A percentile compares a stretch with the other conserved stretches of the same genome.
These are phyloP conservation scores for Umbelopsis ramanniana DNA, from an alignment of 192 early-diverging fungal species.

Conservation along the genomic window DNA sequence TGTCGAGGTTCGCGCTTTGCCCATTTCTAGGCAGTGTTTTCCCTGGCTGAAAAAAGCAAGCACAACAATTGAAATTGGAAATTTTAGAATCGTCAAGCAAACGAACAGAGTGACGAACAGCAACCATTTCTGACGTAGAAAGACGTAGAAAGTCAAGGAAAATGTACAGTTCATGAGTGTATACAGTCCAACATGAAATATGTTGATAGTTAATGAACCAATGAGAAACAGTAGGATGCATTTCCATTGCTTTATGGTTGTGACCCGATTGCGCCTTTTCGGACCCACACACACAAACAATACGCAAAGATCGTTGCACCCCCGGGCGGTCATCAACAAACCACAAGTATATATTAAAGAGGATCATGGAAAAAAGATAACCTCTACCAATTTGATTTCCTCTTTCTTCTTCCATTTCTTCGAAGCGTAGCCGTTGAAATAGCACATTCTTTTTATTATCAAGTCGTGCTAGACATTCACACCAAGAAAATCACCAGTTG, in stretches of 20 bases:
- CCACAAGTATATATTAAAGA: not conserved
- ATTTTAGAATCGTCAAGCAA: not conserved
- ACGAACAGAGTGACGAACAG: too few relatives aligned
- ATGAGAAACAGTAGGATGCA: not conserved
- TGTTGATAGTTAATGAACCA: not conserved
- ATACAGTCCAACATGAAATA: not conserved
- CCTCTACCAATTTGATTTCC: not conserved
- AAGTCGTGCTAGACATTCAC: too few relatives aligned
- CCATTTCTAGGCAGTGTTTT: not conserved
- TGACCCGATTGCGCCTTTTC: not conserved
- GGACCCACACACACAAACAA: not conserved
- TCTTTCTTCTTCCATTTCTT: too few relatives aligned
- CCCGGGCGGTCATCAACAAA: not conserved
- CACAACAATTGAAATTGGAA: constrained; percentile 19
- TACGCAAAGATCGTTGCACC: not conserved
- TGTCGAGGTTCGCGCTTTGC: not conserved
- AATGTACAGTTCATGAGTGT: too few relatives aligned
- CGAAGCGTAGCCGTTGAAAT: too few relatives aligned
- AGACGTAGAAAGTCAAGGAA: too few relatives aligned
- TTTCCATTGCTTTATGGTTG: not conserved
- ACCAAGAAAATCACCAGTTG: too few relatives aligned
- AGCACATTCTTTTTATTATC: too few relatives aligned
- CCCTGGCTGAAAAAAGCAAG: not conserved
- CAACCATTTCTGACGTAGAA: too few relatives aligned
- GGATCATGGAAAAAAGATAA: not conserved